These are phyloP conservation scores for Heteromeles arbutifolia DNA, from an alignment of 306 rosid species.

Conservation along the genomic window DNA sequence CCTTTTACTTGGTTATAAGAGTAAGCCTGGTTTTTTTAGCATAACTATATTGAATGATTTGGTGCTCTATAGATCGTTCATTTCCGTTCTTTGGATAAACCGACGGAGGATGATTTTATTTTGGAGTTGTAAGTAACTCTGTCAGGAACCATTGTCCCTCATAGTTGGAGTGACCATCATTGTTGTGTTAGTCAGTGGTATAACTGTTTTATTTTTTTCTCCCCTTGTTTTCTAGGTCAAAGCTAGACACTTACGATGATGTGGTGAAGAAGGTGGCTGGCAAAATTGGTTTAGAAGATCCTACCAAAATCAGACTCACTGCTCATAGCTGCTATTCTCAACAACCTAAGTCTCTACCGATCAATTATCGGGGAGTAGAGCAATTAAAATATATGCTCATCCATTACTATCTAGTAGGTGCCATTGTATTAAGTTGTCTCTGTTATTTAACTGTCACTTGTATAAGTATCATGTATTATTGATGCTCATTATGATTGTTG, in stretches of 20 bases:
- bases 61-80: conserved; percentile 61
- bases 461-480: background rate
- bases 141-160: background rate
- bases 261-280: conserved; percentile 59
- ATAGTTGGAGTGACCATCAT: background rate
- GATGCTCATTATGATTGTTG: conserved; percentile 11
- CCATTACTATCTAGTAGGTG: conserved; percentile 60
- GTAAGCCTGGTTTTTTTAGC: too few relatives aligned
- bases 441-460: background rate
- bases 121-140: conserved; percentile 67
- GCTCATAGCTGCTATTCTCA: conserved; percentile 83
- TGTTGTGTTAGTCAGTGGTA: background rate
- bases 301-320: conserved; percentile 75
- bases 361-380: conserved; percentile 63
- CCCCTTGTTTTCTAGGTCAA: conserved; percentile 40
- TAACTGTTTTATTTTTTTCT: background rate
- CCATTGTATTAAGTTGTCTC: background rate
- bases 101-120: conserved; percentile 82
- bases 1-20: too few relatives aligned
- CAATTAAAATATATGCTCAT: conserved; percentile 70
- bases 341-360: conserved; percentile 83
- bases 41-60: conserved; percentile 4
- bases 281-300: conserved; percentile 56
- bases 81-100: conserved; percentile 76
- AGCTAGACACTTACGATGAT: conserved; percentile 49